Evolutionary conservation across 1,139 yeast genomes (phyloP), one percentile per base, ranked within the genome.

Genomic region (Suhomyces kunorum): DNA sequence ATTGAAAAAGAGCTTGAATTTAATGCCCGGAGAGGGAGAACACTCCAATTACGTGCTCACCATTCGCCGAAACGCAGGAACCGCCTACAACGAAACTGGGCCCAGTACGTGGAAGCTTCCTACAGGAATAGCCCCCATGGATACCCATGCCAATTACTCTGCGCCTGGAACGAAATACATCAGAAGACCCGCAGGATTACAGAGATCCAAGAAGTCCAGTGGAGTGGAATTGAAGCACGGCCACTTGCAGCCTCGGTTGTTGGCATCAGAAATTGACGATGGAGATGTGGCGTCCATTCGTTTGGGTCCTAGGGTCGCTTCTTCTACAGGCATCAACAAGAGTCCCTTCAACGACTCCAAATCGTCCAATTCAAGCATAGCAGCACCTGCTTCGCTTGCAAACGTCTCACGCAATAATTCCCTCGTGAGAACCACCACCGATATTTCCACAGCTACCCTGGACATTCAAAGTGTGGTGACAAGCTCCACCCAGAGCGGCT

Each of bases 251-350:
- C 87, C 87, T n/a, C 73, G 89, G 42, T 70, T 85, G 58, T 66
- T 86, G 44, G 92, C 92, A 1, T 80, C 85, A 11, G 95, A 86
- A 59, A 82, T 85, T 22, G 92, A 83, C 46, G 89, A 84, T 43
- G 78, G 72, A 28, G 86, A 80, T 44, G 42, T 40, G 8, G 39
- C 38, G 5, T 38, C 49, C 11, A 40, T 42, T 13, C 39, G 37
- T 15, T 34, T 42, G 23, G 45, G 45, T 4, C 37, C 39, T 26
- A 39, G 19, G 9, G 12, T 18, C 6, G 15, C 22, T 6, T 17
- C 33, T 11, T n/a, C 40, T 14, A 39, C 35, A 15, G 17, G 34
- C 15, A 30, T 39, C 28, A 25, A 33, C 18, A 40, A 34, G 18
- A 40, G 41, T 23, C 41, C 44, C 8, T 35, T 38, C 24, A 41